Evolutionary conservation across 2,329 filamentous ascomycete species (phyloP).

Genomic region (Lithohypha guttulata): DNA sequence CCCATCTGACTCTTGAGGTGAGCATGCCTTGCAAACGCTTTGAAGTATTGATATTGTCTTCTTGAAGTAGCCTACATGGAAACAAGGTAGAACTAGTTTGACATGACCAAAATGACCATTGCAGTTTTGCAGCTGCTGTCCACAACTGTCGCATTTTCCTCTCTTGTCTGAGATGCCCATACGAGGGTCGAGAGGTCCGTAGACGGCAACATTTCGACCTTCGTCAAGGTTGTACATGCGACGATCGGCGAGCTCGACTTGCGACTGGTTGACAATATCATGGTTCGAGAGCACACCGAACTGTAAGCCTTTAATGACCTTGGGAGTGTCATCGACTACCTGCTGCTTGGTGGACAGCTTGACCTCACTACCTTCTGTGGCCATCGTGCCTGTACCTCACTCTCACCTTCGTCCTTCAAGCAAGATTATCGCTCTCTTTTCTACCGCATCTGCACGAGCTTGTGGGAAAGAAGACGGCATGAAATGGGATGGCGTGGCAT

Average conservation of each 20-base stretch:
- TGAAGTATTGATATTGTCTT: constrained; percentile 87
- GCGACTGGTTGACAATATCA: constrained; percentile 89
- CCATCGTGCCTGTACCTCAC: too few relatives aligned
- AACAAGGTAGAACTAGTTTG: constrained; percentile 77
- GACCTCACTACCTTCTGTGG: constrained; percentile 5
- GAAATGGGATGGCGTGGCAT: too few relatives aligned
- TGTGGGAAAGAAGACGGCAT: too few relatives aligned
- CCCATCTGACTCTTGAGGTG: constrained; percentile 3
- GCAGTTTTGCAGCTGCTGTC: constrained; percentile 68
- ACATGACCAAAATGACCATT: constrained; percentile 95
- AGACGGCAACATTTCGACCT: constrained; percentile 60
- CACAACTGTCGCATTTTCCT: constrained; percentile 70
- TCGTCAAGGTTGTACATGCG: constrained; percentile 84
- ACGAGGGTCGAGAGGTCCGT: constrained; percentile 80
- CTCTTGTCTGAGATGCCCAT: constrained; percentile 83
- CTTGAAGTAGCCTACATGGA: constrained; percentile 92
- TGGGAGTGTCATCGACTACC: constrained; percentile 77
- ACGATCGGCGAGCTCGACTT: constrained; percentile 87
- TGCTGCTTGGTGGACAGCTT: constrained; percentile 55
- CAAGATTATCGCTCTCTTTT: too few relatives aligned
- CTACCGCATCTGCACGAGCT: constrained; percentile 4
- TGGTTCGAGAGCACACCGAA: constrained; percentile 82
- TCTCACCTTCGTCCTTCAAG: too few relatives aligned
- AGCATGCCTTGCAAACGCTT: constrained; percentile 70
- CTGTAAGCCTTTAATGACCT: constrained; percentile 84